A percentile compares a stretch with the other conserved stretches of the same genome.
phyloP scores from a whole-genome alignment of 148 eudicot species.

The Mesembryanthemum crystallinum region DNA sequence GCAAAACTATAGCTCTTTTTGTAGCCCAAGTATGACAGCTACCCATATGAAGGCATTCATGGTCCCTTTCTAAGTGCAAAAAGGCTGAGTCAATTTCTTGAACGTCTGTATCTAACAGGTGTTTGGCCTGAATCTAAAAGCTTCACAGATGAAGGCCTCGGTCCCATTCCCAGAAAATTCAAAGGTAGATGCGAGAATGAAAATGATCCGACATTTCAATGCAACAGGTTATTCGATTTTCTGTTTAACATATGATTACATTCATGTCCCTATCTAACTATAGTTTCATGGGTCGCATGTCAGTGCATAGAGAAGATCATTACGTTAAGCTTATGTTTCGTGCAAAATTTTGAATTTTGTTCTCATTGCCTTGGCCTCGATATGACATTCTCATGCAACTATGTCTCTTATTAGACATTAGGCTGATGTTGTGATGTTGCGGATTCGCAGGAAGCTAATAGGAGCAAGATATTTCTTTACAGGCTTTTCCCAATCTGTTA shows the following conservation, averaged over 20 bases:
- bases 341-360: too few relatives aligned
- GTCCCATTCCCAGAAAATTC: conserved; percentile 12
- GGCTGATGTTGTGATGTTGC: background rate
- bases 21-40: too few relatives aligned
- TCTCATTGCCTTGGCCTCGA: too few relatives aligned
- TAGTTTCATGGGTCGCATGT: too few relatives aligned
- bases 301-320: too few relatives aligned
- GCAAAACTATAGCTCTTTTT: too few relatives aligned
- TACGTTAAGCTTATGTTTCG: too few relatives aligned
- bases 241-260: background rate
- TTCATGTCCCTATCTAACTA: background rate
- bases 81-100: background rate
- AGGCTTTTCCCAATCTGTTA: background rate
- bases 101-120: background rate
- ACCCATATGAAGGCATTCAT: too few relatives aligned
- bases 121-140: conserved; percentile 22
- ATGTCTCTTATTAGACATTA: background rate
- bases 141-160: conserved; percentile 7
- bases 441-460: conserved; percentile 2
- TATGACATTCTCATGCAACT: too few relatives aligned
- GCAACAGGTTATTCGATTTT: conserved; percentile 4
- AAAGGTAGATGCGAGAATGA: conserved; percentile 15
- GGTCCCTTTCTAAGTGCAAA: too few relatives aligned
- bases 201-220: background rate
- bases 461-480: conserved; percentile 16